Conservation (phyloP, 768 basidiomycete genomes). For the Lactarius sanguifluus region DNA sequence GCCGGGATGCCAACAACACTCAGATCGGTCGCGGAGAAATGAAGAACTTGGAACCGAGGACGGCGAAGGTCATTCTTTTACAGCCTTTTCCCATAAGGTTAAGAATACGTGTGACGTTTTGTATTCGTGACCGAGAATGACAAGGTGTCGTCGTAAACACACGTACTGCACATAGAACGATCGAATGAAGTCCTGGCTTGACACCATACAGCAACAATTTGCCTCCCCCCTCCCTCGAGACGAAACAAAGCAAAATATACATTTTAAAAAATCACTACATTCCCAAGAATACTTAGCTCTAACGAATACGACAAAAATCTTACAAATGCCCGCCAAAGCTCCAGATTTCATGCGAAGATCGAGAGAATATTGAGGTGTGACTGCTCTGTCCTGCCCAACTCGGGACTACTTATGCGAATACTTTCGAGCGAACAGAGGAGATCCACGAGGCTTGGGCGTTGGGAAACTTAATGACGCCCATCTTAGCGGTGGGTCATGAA, state of each 20-base stretch:
- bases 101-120: too few species aligned
- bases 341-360: background rate
- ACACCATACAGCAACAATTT: background rate
- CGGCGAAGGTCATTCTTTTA: too few species aligned
- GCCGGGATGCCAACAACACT: too few species aligned
- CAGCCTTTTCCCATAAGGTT: too few species aligned
- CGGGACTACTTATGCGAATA: slow-evolving; percentile 11
- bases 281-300: background rate
- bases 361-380: background rate
- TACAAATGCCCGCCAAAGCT: background rate
- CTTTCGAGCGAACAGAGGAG: slow-evolving; percentile 10
- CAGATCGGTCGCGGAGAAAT: too few species aligned
- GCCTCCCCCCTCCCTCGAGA: background rate
- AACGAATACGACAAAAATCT: background rate
- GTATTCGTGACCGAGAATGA: too few species aligned
- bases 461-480: slow-evolving; percentile 3
- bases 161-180: background rate
- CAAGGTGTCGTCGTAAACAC: slow-evolving; percentile 3
- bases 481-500: background rate
- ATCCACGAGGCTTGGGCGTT: slow-evolving; percentile 19
- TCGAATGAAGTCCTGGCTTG: background rate
- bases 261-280: background rate
- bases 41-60: too few species aligned
- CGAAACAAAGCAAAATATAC: background rate
- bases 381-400: background rate